These are phyloP conservation scores for Penicillium carneum DNA, from an alignment of 2,329 filamentous ascomycete genomes.

Conservation along the genomic window DNA sequence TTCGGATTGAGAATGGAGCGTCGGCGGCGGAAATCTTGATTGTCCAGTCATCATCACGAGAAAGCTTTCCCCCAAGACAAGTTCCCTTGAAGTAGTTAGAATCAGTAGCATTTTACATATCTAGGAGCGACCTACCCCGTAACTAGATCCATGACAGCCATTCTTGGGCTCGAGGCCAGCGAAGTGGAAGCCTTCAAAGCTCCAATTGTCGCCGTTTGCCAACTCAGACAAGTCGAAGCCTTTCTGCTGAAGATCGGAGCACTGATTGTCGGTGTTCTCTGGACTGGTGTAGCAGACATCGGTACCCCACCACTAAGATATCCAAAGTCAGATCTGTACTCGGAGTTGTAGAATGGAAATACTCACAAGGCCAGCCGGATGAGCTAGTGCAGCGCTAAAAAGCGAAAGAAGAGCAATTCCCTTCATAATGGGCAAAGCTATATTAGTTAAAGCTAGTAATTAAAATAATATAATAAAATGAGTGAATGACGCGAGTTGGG, in stretches of 20 bases:
- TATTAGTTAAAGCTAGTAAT: not conserved
- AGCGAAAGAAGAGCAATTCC: constrained; percentile 41
- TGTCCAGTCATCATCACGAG: constrained; percentile 59
- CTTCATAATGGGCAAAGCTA: constrained; percentile 30
- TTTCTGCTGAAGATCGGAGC: constrained; percentile 67
- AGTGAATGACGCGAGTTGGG: constrained; percentile 3
- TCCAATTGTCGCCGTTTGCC: constrained; percentile 63
- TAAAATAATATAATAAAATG: not conserved
- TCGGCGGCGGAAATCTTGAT: constrained; percentile 27
- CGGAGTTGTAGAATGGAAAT: not conserved
- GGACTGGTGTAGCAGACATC: constrained; percentile 69
- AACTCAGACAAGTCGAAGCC: constrained; percentile 77
- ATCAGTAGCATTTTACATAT: not conserved
- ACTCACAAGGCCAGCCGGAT: constrained; percentile 54
- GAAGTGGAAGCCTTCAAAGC: constrained; percentile 76
- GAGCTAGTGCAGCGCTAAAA: constrained; percentile 50
- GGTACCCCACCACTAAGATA: constrained; percentile 55
- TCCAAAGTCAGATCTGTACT: not conserved
- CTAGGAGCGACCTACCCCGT: constrained; percentile 52
- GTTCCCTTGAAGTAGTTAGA: constrained; percentile 55
- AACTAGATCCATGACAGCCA: constrained; percentile 44
- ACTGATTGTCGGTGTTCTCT: constrained; percentile 76
- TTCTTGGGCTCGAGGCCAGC: constrained; percentile 72
- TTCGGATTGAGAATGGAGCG: constrained; percentile 72
- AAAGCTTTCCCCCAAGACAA: constrained; percentile 65